phyloP scores from a whole-genome alignment of 331 rosid species.

The Cydonia oblonga region DNA sequence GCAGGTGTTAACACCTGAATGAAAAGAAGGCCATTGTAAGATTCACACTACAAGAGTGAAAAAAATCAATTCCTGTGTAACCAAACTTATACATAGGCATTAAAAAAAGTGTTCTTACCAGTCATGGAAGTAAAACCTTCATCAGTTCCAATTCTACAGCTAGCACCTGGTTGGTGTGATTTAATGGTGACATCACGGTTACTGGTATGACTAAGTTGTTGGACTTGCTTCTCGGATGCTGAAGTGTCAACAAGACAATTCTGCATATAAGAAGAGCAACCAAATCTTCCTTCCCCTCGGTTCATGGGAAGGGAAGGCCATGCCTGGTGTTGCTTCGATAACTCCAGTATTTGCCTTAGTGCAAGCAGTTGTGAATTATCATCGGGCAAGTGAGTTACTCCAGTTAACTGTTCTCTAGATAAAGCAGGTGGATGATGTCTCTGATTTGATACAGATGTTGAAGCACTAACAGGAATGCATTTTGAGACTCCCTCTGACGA shows the following conservation, averaged over 20 bases:
- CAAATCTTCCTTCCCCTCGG: conserved; percentile 24
- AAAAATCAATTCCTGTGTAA: conserved; percentile 6
- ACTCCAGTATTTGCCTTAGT: conserved; percentile 32
- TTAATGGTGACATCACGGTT: conserved; percentile 15
- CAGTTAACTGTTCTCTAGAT: conserved; percentile 16
- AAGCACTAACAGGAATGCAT: conserved; percentile 27
- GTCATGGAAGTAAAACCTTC: conserved; percentile 23
- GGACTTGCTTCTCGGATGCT: conserved; percentile 10
- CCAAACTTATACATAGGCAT: conserved; percentile 4
- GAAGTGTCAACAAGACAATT: conserved; percentile 19
- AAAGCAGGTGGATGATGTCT: background rate
- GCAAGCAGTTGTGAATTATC: conserved; percentile 41
- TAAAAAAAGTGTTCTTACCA: conserved; percentile 18
- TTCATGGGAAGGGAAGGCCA: conserved; percentile 20
- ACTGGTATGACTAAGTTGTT: conserved; percentile 1
- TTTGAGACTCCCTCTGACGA: conserved; percentile 22
- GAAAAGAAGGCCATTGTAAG: conserved; percentile 13
- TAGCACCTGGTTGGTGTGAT: conserved; percentile 16
- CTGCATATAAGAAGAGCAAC: conserved; percentile 17
- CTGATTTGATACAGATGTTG: conserved; percentile 28
- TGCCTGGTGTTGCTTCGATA: conserved; percentile 32
- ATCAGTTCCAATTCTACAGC: conserved; percentile 21
- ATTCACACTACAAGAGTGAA: background rate
- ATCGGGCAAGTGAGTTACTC: conserved; percentile 27
- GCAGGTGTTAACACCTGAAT: conserved; percentile 28